phyloP scores from a whole-genome alignment of 73 alveolate genomes.

The Symbiodinium natans region DNA sequence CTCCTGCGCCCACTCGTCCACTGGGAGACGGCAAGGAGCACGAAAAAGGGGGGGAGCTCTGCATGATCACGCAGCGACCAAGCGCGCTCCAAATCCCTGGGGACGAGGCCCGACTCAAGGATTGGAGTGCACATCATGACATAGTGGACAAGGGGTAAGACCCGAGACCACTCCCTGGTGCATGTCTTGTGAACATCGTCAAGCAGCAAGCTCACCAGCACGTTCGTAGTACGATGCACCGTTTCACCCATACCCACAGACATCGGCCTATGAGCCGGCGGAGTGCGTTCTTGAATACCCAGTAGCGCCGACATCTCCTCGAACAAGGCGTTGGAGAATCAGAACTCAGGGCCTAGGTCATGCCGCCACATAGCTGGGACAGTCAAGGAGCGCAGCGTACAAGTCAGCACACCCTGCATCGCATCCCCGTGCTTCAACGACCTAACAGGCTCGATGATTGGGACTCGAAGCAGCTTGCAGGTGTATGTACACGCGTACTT shows the following conservation, averaged over 20 bases:
- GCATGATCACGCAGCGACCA: neutral
- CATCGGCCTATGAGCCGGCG: neutral
- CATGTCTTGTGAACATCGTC: neutral
- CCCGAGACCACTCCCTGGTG: neutral
- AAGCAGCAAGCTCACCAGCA: neutral
- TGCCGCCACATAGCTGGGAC: neutral
- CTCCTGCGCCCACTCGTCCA: neutral
- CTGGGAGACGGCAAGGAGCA: neutral
- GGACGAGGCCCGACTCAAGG: neutral
- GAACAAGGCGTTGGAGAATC: neutral
- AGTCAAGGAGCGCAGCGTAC: too few relatives aligned
- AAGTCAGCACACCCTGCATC: too few relatives aligned
- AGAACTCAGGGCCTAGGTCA: neutral
- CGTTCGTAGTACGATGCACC: neutral
- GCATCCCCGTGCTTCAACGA: neutral
- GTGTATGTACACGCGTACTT: neutral
- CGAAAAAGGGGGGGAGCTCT: neutral
- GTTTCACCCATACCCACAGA: neutral
- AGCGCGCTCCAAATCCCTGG: neutral
- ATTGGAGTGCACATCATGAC: neutral
- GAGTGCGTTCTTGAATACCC: neutral
- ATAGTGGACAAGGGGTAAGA: neutral
- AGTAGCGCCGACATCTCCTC: neutral
- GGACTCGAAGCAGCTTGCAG: neutral
- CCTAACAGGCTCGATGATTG: neutral